These are phyloP conservation scores for Naganishia randhawae DNA, from an alignment of 768 basidiomycete species.

Conservation along the genomic window DNA sequence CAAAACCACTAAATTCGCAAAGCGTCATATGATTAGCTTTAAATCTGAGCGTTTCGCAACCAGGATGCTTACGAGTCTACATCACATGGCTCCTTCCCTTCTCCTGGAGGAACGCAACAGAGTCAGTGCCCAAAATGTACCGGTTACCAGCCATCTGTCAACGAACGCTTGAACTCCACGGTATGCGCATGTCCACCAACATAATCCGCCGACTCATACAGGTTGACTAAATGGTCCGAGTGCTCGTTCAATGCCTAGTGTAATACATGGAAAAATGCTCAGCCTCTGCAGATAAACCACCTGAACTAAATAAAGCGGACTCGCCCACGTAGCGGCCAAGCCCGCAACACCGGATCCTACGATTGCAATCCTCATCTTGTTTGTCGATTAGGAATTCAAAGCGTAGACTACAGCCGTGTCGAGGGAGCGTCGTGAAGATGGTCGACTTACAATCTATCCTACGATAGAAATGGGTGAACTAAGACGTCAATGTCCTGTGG, in stretches of 20 bases:
- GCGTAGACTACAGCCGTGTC: not conserved
- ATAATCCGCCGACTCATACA: conserved; percentile 66
- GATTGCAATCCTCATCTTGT: conserved; percentile 57
- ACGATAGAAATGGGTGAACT: not conserved
- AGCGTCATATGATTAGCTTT: not conserved
- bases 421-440: not conserved
- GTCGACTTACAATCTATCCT: not conserved
- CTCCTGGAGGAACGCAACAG: conserved; percentile 36
- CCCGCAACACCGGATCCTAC: conserved; percentile 76
- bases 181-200: conserved; percentile 77
- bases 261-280: not conserved
- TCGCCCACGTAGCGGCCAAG: conserved; percentile 70
- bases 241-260: conserved; percentile 67
- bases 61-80: conserved; percentile 66
- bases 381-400: not conserved
- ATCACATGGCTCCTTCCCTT: conserved; percentile 53
- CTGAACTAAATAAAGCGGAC: conserved; percentile 32
- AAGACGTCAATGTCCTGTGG: not conserved
- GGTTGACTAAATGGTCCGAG: conserved; percentile 69
- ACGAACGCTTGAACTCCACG: conserved; percentile 55
- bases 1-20: conserved; percentile 57
- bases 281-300: not conserved
- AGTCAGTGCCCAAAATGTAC: not conserved
- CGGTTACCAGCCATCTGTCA: not conserved
- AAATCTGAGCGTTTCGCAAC: not conserved